Evolutionary conservation across 2,329 filamentous ascomycete genomes (phyloP).

Genomic region (Aspergillus persii): DNA sequence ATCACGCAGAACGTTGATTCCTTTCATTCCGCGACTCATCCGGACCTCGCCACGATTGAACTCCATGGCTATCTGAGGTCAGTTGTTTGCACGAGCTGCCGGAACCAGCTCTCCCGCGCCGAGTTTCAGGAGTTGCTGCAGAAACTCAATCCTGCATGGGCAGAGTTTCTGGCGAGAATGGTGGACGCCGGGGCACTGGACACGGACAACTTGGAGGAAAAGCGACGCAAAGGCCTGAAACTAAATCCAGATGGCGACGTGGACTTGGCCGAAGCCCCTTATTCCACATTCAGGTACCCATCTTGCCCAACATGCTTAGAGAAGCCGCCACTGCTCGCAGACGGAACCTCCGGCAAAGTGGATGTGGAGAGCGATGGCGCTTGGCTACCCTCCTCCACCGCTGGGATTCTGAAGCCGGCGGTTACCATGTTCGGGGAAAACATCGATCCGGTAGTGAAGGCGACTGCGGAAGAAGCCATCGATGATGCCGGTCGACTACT

Average conservation of each 20-base stretch:
- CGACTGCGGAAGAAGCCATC: conserved; percentile 73
- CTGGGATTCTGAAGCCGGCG: conserved; percentile 84
- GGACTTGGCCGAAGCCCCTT: conserved; percentile 81
- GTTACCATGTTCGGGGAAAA: conserved; percentile 97
- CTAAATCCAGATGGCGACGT: conserved; percentile 95
- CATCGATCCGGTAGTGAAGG: conserved; percentile 68
- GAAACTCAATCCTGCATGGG: conserved; percentile 82
- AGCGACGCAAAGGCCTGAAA: conserved; percentile 66
- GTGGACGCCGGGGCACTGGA: conserved; percentile 71
- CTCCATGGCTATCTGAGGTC: conserved; percentile 87
- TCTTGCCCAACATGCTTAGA: conserved; percentile 77
- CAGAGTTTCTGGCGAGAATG: conserved; percentile 69
- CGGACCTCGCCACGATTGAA: conserved; percentile 71
- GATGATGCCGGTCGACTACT: conserved; percentile 73
- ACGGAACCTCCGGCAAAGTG: conserved; percentile 59
- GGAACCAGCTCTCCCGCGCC: conserved; percentile 66
- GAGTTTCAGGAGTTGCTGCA: conserved; percentile 75
- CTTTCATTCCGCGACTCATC: conserved; percentile 79
- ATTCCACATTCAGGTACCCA: conserved; percentile 87
- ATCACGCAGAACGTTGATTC: conserved; percentile 98
- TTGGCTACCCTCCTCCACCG: conserved; percentile 64
- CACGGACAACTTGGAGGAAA: conserved; percentile 71
- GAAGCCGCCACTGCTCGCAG: conserved; percentile 56
- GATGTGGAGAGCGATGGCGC: conserved; percentile 77
- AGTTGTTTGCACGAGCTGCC: conserved; percentile 77